Base-by-base conservation (phyloP, 768 basidiomycete genomes). In the Tulasnella sp. region DNA sequence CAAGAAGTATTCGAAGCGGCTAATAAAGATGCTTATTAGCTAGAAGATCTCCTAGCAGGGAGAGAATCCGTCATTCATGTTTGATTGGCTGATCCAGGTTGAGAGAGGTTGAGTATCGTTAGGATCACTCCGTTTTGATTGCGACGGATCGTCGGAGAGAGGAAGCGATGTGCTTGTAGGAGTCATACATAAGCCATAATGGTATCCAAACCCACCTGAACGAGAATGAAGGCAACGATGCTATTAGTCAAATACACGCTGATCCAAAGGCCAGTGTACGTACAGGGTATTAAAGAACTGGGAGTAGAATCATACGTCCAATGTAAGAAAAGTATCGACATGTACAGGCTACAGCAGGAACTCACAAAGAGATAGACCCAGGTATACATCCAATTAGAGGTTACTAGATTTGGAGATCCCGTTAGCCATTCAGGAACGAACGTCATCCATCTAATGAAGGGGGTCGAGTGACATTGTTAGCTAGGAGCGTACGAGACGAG, bases 391-490 rank as follows among this genome's bases (percentile, higher is more conserved):
- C 88, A 86, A 83, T 94, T 93, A 11, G 92, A 92, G 0, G 90
- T 93, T 83, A 93, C 89, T 77, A 96, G 86, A 84, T 89, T 93
- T 0, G 91, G 90, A 83, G 90, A 93, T 28, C 93, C 93, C 0
- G 89, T 91, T 74, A 96, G 86, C 94, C 94, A 95, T 86, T 95
- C 94, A 0, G 94, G 94, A 83, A 91, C 92, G 86, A 96, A 96
- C 3, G 94, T 96, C 94, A 96, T 95, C 92, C 92, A 95, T 42
- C 92, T 92, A 46, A 31, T 28, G 58, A 40, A 81, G 46, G 48
- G 28, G 42, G 12, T 14, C 48, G n/a, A 5, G 73, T 60, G 50
- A 64, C 34, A 37, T 41, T 37, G 24, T 16, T n/a, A 11, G 48
- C 1, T 50, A 22, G 18, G 34, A 76, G 24, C 16, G 22, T 46